phyloP scores from a whole-genome alignment of 2,329 filamentous ascomycete genomes.

The Cordyceps fumosorosea region DNA sequence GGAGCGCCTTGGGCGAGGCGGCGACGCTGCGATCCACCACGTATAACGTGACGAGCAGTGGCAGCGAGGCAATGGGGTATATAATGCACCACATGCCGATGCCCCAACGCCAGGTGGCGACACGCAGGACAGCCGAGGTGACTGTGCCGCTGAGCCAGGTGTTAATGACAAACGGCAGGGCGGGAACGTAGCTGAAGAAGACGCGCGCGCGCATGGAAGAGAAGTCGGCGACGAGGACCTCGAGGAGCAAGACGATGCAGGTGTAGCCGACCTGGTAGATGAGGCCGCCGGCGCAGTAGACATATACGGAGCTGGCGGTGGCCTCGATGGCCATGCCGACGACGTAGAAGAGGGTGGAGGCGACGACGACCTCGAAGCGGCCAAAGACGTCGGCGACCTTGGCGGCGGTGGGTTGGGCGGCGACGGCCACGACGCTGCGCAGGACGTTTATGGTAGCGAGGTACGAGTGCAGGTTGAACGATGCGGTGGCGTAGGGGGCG shows the following conservation, averaged over 20 bases:
- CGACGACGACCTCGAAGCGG: slow-evolving; percentile 49
- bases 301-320: slow-evolving; percentile 37
- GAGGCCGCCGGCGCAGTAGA: slow-evolving; percentile 47
- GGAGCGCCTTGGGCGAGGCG: not conserved
- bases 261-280: slow-evolving; percentile 56
- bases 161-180: slow-evolving; percentile 53
- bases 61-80: slow-evolving; percentile 48
- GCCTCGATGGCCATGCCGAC: slow-evolving; percentile 49
- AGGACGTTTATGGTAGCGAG: slow-evolving; percentile 53
- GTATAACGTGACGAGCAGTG: slow-evolving; percentile 41
- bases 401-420: slow-evolving; percentile 50
- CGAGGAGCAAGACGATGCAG: slow-evolving; percentile 47
- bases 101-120: slow-evolving; percentile 54
- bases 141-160: slow-evolving; percentile 58
- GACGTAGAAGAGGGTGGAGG: slow-evolving; percentile 51
- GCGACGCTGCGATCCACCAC: slow-evolving; percentile 23
- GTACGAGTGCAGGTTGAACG: slow-evolving; percentile 46
- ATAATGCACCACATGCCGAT: slow-evolving; percentile 60
- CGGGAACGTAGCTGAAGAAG: slow-evolving; percentile 57
- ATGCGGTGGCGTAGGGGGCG: slow-evolving; percentile 48
- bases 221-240: slow-evolving; percentile 55
- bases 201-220: slow-evolving; percentile 53
- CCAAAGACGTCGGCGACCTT: slow-evolving; percentile 60
- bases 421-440: slow-evolving; percentile 52
- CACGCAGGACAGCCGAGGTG: slow-evolving; percentile 40